Evolutionary conservation across 805 yeast genomes (phyloP).

Genomic region (Ogataea polymorpha): DNA sequence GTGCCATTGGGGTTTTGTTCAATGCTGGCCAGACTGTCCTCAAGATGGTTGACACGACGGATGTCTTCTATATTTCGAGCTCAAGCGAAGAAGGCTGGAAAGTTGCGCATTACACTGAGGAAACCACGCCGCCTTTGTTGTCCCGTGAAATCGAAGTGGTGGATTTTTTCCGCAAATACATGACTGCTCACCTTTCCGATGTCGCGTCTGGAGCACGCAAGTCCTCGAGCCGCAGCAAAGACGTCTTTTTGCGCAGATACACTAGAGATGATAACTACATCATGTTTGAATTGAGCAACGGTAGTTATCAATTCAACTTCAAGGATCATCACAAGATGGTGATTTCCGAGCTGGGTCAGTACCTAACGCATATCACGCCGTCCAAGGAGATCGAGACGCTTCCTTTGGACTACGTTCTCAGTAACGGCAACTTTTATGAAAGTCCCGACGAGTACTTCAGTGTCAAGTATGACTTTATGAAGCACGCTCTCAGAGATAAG

Average conservation of each 20-base stretch:
- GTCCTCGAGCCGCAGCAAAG: constrained; percentile 44
- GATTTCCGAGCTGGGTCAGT: constrained; percentile 69
- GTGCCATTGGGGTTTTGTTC: constrained; percentile 86
- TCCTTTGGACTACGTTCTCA: constrained; percentile 48
- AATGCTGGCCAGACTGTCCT: constrained; percentile 81
- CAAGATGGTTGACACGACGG: constrained; percentile 60
- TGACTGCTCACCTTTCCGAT: constrained; percentile 85
- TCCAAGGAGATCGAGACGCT: constrained; percentile 67
- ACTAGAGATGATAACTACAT: constrained; percentile 76
- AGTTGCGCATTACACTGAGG: constrained; percentile 43
- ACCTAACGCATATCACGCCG: constrained; percentile 80
- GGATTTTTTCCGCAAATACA: constrained; percentile 84
- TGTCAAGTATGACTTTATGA: constrained; percentile 54
- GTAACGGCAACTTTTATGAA: constrained; percentile 38
- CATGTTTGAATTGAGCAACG: constrained; percentile 91
- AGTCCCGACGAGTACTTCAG: constrained; percentile 45
- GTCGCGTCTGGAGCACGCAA: constrained; percentile 61
- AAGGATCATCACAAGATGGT: constrained; percentile 91
- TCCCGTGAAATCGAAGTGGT: constrained; percentile 79
- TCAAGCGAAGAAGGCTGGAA: constrained; percentile 52
- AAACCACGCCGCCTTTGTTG: constrained; percentile 44
- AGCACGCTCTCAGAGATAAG: constrained; percentile 56
- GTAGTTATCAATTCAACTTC: constrained; percentile 91
- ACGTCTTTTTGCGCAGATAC: constrained; percentile 77
- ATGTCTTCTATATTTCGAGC: constrained; percentile 60